Percentiles rank a stretch among this genome's conserved stretches.
phyloP scores from a whole-genome alignment of 1,284 basidiomycete genomes.

The Ustilago shanxiensis region DNA sequence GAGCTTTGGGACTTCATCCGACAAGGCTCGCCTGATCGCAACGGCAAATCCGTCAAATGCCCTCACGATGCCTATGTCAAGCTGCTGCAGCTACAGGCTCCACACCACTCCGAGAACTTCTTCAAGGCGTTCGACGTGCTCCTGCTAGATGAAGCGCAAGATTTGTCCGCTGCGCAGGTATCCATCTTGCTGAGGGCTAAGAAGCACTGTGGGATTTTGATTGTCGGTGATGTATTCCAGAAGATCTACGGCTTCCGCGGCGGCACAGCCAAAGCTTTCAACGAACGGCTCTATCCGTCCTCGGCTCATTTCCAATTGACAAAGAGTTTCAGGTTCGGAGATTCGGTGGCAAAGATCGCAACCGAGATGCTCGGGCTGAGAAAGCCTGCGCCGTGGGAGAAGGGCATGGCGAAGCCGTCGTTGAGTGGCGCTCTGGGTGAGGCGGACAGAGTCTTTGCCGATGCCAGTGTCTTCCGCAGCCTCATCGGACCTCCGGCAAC shows the following conservation, averaged over 20 bases:
- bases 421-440: conserved; percentile 46
- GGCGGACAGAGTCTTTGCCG: conserved; percentile 45
- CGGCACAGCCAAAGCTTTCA: conserved; percentile 60
- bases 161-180: conserved; percentile 63
- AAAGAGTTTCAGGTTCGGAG: conserved; percentile 64
- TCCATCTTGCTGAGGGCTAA: conserved; percentile 57
- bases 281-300: conserved; percentile 58
- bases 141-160: conserved; percentile 65
- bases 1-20: conserved; percentile 59
- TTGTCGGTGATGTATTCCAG: conserved; percentile 65
- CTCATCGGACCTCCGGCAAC: conserved; percentile 9
- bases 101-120: conserved; percentile 43
- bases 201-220: conserved; percentile 59
- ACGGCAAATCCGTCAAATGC: conserved; percentile 49
- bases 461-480: conserved; percentile 31
- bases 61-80: conserved; percentile 68
- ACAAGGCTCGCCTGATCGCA: conserved; percentile 34
- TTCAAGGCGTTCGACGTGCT: conserved; percentile 59
- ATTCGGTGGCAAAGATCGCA: conserved; percentile 55
- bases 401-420: conserved; percentile 27
- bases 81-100: conserved; percentile 57
- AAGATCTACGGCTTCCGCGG: conserved; percentile 68
- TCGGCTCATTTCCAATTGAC: conserved; percentile 58
- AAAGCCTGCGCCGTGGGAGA: conserved; percentile 55
- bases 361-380: conserved; percentile 56